These are phyloP conservation scores for Penicillium sp. DNA, from an alignment of 2,329 filamentous ascomycete species.

Conservation along the genomic window DNA sequence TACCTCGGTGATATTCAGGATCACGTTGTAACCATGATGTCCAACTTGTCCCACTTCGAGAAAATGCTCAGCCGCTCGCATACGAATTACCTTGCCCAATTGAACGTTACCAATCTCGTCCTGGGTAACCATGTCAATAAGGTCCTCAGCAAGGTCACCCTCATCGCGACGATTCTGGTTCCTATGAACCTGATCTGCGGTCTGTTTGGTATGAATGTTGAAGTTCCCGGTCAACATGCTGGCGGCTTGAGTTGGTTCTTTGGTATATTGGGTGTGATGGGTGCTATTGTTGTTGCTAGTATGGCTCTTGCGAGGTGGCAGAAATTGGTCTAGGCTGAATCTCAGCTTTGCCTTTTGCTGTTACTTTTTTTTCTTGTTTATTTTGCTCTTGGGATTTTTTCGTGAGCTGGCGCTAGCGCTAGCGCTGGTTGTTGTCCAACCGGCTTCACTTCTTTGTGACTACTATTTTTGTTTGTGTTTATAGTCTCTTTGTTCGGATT, in stretches of 20 bases:
- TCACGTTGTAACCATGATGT: slow-evolving; percentile 99
- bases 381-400: too few species aligned
- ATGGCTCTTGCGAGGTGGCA: slow-evolving; percentile 46
- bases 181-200: slow-evolving; percentile 88
- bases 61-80: slow-evolving; percentile 95
- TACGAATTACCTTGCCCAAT: slow-evolving; percentile 93
- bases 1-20: slow-evolving; percentile 98
- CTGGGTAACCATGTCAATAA: slow-evolving; percentile 88
- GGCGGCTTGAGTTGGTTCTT: slow-evolving; percentile 52
- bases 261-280: slow-evolving; percentile 53
- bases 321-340: slow-evolving; percentile 41
- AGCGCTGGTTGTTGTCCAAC: not conserved
- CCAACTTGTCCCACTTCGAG: slow-evolving; percentile 91
- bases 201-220: slow-evolving; percentile 58
- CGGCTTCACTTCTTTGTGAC: not conserved
- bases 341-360: not conserved
- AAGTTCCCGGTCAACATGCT: slow-evolving; percentile 46
- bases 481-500: not conserved
- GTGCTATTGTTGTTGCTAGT: slow-evolving; percentile 44
- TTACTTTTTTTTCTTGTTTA: not conserved
- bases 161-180: slow-evolving; percentile 92
- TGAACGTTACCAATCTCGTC: slow-evolving; percentile 87
- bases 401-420: not conserved
- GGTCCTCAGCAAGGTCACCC: slow-evolving; percentile 90
- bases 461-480: not conserved